Percentiles rank a stretch among this genome's conserved stretches.
Evolutionary conservation across 148 eudicot genomes (phyloP).

Genomic region (Silene uniflora): DNA sequence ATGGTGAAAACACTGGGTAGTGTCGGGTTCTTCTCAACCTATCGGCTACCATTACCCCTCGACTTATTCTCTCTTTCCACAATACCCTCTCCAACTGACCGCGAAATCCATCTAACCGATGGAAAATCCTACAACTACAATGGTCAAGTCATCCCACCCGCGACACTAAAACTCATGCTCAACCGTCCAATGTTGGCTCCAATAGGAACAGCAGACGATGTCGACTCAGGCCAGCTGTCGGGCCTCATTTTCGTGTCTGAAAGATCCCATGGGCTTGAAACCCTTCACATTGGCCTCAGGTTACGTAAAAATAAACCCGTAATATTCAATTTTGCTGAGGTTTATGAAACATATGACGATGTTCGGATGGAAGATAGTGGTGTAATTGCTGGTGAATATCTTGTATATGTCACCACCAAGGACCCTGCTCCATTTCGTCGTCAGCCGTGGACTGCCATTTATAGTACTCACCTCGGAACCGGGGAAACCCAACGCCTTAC

Average conservation of each 20-base stretch:
- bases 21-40: constrained; percentile 23
- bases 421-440: neutral
- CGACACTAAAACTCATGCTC: constrained; percentile 10
- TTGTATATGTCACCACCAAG: constrained; percentile 22
- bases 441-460: constrained; percentile 26
- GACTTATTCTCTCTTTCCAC: constrained; percentile 13
- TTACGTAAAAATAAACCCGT: neutral
- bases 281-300: constrained; percentile 17
- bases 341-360: neutral
- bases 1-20: neutral
- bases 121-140: constrained; percentile 22
- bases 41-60: constrained; percentile 20
- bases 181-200: neutral
- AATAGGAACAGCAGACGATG: neutral
- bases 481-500: constrained; percentile 18
- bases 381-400: constrained; percentile 12
- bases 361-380: constrained; percentile 25
- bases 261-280: constrained; percentile 9
- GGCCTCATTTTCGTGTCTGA: constrained; percentile 17
- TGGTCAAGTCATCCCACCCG: constrained; percentile 1
- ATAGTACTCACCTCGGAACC: constrained; percentile 12
- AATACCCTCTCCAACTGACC: neutral
- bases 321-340: constrained; percentile 2
- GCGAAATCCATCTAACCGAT: constrained; percentile 6
- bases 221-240: neutral